Percentiles rank a stretch among this genome's conserved stretches.
Evolutionary conservation across 768 basidiomycete species (phyloP).

Genomic region (Agrocybe chaxingu): DNA sequence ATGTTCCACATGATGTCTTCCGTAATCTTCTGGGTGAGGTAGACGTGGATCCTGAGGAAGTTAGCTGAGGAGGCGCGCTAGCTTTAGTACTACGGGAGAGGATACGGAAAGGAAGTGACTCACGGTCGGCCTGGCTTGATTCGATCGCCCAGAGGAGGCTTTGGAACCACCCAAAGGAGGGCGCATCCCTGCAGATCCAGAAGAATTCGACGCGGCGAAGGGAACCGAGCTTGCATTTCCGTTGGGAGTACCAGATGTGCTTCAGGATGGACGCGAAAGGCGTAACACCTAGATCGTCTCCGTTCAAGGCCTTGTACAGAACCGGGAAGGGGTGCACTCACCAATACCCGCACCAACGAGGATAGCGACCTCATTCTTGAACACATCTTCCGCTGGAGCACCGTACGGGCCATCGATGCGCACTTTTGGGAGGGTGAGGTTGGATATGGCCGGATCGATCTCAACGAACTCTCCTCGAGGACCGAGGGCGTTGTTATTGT

Average conservation of each 20-base stretch:
- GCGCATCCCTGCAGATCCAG: slow-evolving; percentile 91
- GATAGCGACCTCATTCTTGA: slow-evolving; percentile 80
- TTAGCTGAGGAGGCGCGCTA: slow-evolving; percentile 51
- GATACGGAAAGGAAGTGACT: slow-evolving; percentile 26
- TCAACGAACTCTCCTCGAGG: slow-evolving; percentile 81
- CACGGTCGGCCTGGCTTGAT: slow-evolving; percentile 83
- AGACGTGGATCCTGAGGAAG: slow-evolving; percentile 90
- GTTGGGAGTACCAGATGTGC: slow-evolving; percentile 94
- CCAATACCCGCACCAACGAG: slow-evolving; percentile 94
- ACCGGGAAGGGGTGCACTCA: slow-evolving; percentile 24
- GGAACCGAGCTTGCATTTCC: slow-evolving; percentile 68
- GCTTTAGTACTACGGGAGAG: slow-evolving; percentile 8
- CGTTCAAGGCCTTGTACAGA: no score
- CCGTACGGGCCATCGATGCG: slow-evolving; percentile 92
- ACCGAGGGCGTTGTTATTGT: slow-evolving; percentile 34
- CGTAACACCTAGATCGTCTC: slow-evolving; percentile 61
- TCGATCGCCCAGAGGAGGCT: slow-evolving; percentile 84
- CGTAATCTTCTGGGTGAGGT: slow-evolving; percentile 81
- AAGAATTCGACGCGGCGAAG: slow-evolving; percentile 92
- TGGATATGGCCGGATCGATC: slow-evolving; percentile 48
- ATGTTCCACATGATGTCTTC: slow-evolving; percentile 93
- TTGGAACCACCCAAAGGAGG: slow-evolving; percentile 98
- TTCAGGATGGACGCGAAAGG: slow-evolving; percentile 94
- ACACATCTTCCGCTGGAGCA: slow-evolving; percentile 90
- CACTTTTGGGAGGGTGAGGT: slow-evolving; percentile 60